Evolutionary conservation across 495 filamentous ascomycete species (phyloP).

Genomic region (Thermochaetoides thermophila): DNA sequence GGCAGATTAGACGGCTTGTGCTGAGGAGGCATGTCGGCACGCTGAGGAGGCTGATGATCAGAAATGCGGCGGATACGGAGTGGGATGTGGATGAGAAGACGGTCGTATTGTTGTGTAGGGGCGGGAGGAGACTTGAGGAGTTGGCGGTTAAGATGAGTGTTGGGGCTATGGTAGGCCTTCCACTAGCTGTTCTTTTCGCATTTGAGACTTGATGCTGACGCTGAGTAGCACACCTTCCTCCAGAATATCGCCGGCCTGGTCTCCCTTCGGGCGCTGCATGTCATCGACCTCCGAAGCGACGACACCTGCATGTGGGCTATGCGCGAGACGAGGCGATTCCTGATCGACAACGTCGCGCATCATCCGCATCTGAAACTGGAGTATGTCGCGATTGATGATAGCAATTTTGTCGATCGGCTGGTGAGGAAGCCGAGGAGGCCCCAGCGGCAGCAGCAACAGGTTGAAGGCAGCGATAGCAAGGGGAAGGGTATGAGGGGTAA

Average conservation of each 20-base stretch:
- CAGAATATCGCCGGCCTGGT: slow-evolving; percentile 32
- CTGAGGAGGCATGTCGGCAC: slow-evolving; percentile 32
- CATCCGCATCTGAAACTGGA: slow-evolving; percentile 35
- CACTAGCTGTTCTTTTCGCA: background rate
- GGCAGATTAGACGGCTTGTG: slow-evolving; percentile 36
- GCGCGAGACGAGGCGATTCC: slow-evolving; percentile 35
- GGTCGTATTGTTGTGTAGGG: slow-evolving; percentile 31
- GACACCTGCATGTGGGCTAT: slow-evolving; percentile 35
- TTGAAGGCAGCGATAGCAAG: background rate
- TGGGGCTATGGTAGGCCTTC: slow-evolving; percentile 32
- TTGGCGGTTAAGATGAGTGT: slow-evolving; percentile 38
- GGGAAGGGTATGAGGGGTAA: background rate
- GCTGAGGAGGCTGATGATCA: slow-evolving; percentile 33
- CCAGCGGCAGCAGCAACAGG: background rate
- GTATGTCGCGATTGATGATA: slow-evolving; percentile 36
- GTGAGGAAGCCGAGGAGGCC: slow-evolving; percentile 12
- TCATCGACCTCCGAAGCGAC: slow-evolving; percentile 33
- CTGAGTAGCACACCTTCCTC: slow-evolving; percentile 35
- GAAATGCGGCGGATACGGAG: slow-evolving; percentile 29
- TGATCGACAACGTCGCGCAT: slow-evolving; percentile 37
- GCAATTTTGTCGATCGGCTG: slow-evolving; percentile 27
- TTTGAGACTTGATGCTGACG: background rate
- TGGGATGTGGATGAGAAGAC: slow-evolving; percentile 43
- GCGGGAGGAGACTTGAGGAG: slow-evolving; percentile 35
- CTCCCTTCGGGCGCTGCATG: slow-evolving; percentile 37